These are phyloP conservation scores for Claviceps pusilla DNA, from an alignment of 2,329 filamentous ascomycete genomes.

Conservation along the genomic window DNA sequence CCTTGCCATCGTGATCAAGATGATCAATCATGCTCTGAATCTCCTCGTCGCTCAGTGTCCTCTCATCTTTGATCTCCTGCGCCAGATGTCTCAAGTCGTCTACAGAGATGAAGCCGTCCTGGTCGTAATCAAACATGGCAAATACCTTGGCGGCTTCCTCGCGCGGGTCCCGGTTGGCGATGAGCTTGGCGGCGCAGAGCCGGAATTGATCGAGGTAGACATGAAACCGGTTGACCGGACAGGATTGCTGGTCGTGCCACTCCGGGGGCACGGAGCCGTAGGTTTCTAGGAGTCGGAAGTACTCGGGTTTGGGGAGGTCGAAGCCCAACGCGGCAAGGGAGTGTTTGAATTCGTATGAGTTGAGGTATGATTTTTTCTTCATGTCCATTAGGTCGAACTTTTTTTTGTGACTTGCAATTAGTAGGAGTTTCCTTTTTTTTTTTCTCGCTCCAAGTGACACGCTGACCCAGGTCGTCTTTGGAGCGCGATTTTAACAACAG, in stretches of 20 bases:
- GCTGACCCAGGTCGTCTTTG: not conserved
- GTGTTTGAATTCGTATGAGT: conserved; percentile 97
- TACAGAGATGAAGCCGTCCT: conserved; percentile 80
- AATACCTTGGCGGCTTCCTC: conserved; percentile 90
- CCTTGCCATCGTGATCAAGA: conserved; percentile 88
- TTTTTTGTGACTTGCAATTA: not conserved
- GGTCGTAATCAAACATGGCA: conserved; percentile 79
- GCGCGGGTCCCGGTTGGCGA: conserved; percentile 67
- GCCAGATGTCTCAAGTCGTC: conserved; percentile 80
- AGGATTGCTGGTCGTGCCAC: conserved; percentile 32
- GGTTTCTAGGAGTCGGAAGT: conserved; percentile 65
- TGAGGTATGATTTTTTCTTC: conserved; percentile 83
- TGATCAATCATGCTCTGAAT: conserved; percentile 94
- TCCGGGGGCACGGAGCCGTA: conserved; percentile 59
- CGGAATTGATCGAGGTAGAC: conserved; percentile 42
- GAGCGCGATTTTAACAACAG: conserved; percentile 7
- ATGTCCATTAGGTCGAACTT: conserved; percentile 88
- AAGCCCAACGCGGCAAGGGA: conserved; percentile 91
- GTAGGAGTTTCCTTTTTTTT: not conserved
- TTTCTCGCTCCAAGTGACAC: not conserved
- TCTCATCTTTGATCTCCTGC: conserved; percentile 68
- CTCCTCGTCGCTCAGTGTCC: conserved; percentile 78
- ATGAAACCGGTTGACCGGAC: conserved; percentile 29
- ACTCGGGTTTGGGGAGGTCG: conserved; percentile 73
- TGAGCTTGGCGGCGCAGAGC: conserved; percentile 63